Percentiles rank a stretch among this genome's conserved stretches.
phyloP scores from a whole-genome alignment of 805 yeast genomes.

The Dipodascopsis uninucleata region DNA sequence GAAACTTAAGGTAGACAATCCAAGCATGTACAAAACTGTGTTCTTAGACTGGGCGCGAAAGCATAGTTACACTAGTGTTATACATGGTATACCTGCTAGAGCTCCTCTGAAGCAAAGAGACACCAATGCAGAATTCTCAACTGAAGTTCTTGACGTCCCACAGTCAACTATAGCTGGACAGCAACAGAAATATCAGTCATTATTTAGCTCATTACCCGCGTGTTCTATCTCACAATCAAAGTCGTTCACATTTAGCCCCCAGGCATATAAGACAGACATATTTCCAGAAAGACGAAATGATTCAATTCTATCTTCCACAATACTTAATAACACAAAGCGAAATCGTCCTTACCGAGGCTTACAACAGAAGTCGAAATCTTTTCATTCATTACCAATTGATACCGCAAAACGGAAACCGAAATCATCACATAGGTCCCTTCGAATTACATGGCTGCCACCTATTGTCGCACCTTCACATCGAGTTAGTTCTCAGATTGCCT shows the following conservation, averaged over 20 bases:
- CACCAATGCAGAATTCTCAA: too few relatives aligned
- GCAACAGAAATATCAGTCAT: too few relatives aligned
- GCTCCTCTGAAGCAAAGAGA: background rate
- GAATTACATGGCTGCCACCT: conserved; percentile 1
- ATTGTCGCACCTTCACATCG: background rate
- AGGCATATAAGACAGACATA: too few relatives aligned
- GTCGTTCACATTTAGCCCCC: too few relatives aligned
- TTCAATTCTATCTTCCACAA: background rate
- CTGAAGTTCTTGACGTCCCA: too few relatives aligned
- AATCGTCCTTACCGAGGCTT: conserved; percentile 1
- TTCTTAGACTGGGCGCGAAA: background rate
- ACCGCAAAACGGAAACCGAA: background rate
- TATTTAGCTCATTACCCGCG: too few relatives aligned
- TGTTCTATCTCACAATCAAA: too few relatives aligned
- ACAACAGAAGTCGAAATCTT: background rate
- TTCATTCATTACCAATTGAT: background rate
- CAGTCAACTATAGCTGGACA: too few relatives aligned
- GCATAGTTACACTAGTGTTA: background rate
- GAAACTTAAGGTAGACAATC: background rate
- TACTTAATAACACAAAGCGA: background rate
- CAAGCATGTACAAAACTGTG: background rate
- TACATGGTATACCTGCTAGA: conserved; percentile 1
- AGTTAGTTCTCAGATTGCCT: too few relatives aligned
- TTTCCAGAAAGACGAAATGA: too few relatives aligned
- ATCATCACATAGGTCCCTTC: background rate